Evolutionary conservation across 352 stramenopile genomes (phyloP), one percentile per base, ranked within the genome.

Genomic region (Blastocystis hominis): DNA sequence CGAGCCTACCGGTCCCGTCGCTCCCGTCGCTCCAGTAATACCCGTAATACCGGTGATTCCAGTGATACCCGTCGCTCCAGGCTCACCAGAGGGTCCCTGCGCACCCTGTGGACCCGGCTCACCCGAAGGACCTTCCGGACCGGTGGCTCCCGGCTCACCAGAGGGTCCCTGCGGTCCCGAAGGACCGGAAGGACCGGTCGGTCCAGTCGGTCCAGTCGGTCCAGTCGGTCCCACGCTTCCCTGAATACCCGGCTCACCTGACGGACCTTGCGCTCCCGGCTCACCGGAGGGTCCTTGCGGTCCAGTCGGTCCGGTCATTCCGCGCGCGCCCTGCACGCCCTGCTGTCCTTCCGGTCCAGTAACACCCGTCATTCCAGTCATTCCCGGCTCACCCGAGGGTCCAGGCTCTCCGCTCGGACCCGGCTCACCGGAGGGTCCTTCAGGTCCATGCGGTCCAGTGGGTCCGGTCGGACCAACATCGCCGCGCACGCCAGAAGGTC

Each of bases 331-430:
- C 50, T 64, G 77, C 15, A 17, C 10, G 15, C 77, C 77, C n/a
- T 87, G 63, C 46, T 34, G 56, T 53, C 77, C 77, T 15, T 63
- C 40, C n/a, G 77, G 77, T 55, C 77, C 77, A 38, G 77, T 76
- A 6, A 87, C 77, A 36, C 77, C 77, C 6, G 53, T 42, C 46
- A 59, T 24, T 40, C 77, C 77, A 15, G 34, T 30, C 15, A 42
- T 30, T 6, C 77, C 77, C 17, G 54, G 64, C 63, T 87, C 62
- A 20, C 77, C 77, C 2, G 64, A 36, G 2, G 62, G 63, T 46
- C 77, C 77, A 9, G 46, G 59, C 54, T 40, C 47, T n/a, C 77
- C 77, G 42, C 30, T 46, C 5, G 63, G 59, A 24, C 77, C 77
- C 9, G 56, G 77, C 30, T 44, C 20, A 4, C 77, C 77, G 15